phyloP scores from a whole-genome alignment of 768 basidiomycete genomes.

The Pholiota molesta region DNA sequence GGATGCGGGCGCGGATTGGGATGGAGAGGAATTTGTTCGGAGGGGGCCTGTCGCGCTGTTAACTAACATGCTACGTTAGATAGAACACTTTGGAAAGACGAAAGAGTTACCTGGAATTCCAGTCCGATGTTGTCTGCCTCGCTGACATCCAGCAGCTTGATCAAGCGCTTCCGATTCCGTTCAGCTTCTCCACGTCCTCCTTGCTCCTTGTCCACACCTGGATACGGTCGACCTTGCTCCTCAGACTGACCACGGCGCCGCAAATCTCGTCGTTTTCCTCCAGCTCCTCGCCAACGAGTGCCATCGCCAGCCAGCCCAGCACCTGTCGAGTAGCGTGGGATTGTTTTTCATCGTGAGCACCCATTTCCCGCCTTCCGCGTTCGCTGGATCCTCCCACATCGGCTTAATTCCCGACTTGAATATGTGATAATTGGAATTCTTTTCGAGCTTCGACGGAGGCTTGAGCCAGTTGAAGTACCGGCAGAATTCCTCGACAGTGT shows the following conservation, averaged over 20 bases:
- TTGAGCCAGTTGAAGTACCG: constrained; percentile 95
- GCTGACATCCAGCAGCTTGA: constrained; percentile 81
- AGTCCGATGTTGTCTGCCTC: constrained; percentile 84
- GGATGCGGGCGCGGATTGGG: constrained; percentile 65
- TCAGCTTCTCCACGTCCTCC: constrained; percentile 84
- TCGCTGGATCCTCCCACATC: constrained; percentile 97
- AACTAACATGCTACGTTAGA: constrained; percentile 46
- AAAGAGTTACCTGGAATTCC: constrained; percentile 76
- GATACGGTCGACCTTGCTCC: constrained; percentile 87
- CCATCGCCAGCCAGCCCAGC: constrained; percentile 91
- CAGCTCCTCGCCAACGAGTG: constrained; percentile 84
- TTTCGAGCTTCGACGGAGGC: constrained; percentile 85
- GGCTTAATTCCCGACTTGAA: constrained; percentile 95
- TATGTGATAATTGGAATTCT: constrained; percentile 92
- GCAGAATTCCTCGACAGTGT: constrained; percentile 89
- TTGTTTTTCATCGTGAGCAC: constrained; percentile 91
- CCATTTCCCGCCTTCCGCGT: constrained; percentile 94
- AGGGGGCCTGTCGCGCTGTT: constrained; percentile 86
- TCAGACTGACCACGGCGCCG: constrained; percentile 84
- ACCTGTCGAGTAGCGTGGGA: constrained; percentile 76
- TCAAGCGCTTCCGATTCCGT: constrained; percentile 80
- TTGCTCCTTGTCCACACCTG: constrained; percentile 90
- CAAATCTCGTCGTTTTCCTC: constrained; percentile 76
- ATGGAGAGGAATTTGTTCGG: constrained; percentile 85
- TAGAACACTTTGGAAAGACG: constrained; percentile 20